Conservation (phyloP, 1,284 basidiomycete species). For the Puccinia hordei region DNA sequence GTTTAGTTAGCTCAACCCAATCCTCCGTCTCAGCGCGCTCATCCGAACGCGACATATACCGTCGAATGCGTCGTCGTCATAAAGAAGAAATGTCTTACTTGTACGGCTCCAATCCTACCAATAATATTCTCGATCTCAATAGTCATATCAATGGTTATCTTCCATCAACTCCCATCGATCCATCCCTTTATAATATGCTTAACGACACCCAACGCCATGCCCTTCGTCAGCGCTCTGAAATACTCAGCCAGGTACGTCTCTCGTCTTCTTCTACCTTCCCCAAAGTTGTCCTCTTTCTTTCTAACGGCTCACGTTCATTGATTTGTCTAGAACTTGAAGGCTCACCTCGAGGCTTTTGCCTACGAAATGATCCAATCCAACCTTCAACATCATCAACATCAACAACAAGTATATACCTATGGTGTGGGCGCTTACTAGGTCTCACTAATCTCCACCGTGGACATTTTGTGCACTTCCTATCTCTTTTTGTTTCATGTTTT, state of each 20-base stretch:
- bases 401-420: not conserved
- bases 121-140: not conserved
- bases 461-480: too few relatives aligned
- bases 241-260: not conserved
- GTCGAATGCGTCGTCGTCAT: slow-evolving; percentile 17
- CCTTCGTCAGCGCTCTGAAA: not conserved
- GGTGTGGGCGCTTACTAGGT: not conserved
- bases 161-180: not conserved
- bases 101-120: not conserved
- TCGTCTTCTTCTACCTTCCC: not conserved
- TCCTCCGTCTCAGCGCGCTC: not conserved
- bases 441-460: not conserved
- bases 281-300: too few relatives aligned
- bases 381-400: not conserved
- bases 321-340: not conserved
- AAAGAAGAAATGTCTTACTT: not conserved
- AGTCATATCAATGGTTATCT: too few relatives aligned
- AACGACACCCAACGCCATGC: slow-evolving; percentile 4
- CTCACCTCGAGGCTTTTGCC: not conserved
- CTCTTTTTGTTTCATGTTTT: too few relatives aligned
- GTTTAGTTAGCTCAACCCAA: not conserved
- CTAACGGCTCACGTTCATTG: not conserved
- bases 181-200: not conserved
- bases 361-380: not conserved
- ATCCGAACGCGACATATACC: not conserved